Evolutionary conservation across 2,329 filamentous ascomycete genomes (phyloP).

Genomic region (Dendryphion nanum): DNA sequence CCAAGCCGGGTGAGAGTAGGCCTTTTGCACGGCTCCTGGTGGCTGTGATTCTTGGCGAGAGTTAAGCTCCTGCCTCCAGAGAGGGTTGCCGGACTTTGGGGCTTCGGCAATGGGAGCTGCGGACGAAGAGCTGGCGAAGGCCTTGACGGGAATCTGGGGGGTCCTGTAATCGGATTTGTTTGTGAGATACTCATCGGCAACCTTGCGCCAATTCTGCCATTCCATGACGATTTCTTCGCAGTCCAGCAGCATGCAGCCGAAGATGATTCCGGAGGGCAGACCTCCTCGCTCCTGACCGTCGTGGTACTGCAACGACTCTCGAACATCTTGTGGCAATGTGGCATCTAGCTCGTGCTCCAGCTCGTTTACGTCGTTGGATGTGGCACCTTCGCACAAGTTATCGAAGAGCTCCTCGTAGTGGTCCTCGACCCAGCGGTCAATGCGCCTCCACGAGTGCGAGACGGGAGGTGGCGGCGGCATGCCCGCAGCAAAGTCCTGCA

Average conservation of each 20-base stretch:
- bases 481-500: slow-evolving; percentile 94
- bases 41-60: slow-evolving; percentile 86
- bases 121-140: slow-evolving; percentile 68
- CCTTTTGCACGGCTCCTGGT: slow-evolving; percentile 80
- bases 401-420: slow-evolving; percentile 94
- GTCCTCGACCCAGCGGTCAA: slow-evolving; percentile 90
- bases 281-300: slow-evolving; percentile 97
- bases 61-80: slow-evolving; percentile 84
- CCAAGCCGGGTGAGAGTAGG: slow-evolving; percentile 91
- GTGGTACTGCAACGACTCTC: slow-evolving; percentile 85
- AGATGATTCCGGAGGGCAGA: slow-evolving; percentile 85
- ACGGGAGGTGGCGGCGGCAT: slow-evolving; percentile 86
- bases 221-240: slow-evolving; percentile 98
- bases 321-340: slow-evolving; percentile 87
- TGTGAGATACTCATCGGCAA: slow-evolving; percentile 84
- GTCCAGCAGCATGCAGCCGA: slow-evolving; percentile 91
- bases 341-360: slow-evolving; percentile 94
- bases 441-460: slow-evolving; percentile 86
- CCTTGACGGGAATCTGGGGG: slow-evolving; percentile 68
- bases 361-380: slow-evolving; percentile 93
- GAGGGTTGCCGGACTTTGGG: slow-evolving; percentile 56
- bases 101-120: slow-evolving; percentile 60
- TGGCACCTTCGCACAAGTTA: slow-evolving; percentile 88
- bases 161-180: slow-evolving; percentile 54
- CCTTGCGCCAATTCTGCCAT: slow-evolving; percentile 93